Evolutionary conservation across 768 basidiomycete species (phyloP).

Genomic region (Suillus subluteus): DNA sequence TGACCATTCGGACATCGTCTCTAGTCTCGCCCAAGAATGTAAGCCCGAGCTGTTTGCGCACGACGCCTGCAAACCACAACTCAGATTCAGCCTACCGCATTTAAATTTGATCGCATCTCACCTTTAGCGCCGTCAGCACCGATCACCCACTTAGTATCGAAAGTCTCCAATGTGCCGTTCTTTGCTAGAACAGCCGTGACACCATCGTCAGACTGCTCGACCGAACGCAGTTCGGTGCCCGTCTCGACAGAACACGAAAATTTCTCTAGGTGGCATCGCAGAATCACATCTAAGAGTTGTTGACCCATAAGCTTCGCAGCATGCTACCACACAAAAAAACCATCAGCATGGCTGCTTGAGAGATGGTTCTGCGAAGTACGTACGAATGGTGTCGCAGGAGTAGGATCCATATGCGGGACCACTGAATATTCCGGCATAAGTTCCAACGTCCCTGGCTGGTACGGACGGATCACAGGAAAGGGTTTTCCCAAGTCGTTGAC

Average conservation of each 20-base stretch:
- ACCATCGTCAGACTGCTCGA: too few relatives aligned
- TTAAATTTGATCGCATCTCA: background rate
- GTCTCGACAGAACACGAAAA: slow-evolving; percentile 38
- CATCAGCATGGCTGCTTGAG: background rate
- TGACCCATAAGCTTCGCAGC: slow-evolving; percentile 25
- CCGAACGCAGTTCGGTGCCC: slow-evolving; percentile 34
- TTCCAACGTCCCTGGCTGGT: slow-evolving; percentile 24
- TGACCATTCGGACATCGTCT: slow-evolving; percentile 29
- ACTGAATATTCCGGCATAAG: slow-evolving; percentile 13
- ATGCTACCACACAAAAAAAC: slow-evolving; percentile 13
- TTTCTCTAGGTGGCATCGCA: slow-evolving; percentile 23
- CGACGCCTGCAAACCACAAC: background rate
- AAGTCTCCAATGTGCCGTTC: too few relatives aligned
- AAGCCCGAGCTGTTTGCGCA: slow-evolving; percentile 16
- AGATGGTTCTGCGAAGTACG: slow-evolving; percentile 4
- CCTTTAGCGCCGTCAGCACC: slow-evolving; percentile 11
- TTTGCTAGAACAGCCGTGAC: too few relatives aligned
- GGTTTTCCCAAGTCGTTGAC: slow-evolving; percentile 34
- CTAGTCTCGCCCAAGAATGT: slow-evolving; percentile 33
- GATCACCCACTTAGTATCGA: too few relatives aligned
- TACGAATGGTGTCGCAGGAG: slow-evolving; percentile 31
- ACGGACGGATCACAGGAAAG: slow-evolving; percentile 35
- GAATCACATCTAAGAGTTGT: slow-evolving; percentile 32
- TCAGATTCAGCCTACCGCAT: background rate
- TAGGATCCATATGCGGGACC: slow-evolving; percentile 22